phyloP scores from a whole-genome alignment of 2,329 filamentous ascomycete species.

The Colletotrichum sp. region DNA sequence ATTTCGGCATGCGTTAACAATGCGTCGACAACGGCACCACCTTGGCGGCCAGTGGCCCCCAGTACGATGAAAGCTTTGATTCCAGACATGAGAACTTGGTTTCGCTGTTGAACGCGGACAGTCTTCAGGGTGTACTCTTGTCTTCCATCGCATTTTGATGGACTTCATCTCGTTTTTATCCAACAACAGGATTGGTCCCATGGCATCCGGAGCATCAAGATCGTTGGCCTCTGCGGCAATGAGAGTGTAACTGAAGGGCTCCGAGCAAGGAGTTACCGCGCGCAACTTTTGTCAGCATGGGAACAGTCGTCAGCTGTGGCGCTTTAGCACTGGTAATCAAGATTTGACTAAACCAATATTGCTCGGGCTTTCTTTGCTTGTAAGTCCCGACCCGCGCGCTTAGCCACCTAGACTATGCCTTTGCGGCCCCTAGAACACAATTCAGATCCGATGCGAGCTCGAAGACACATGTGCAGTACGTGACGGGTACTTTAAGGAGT shows the following conservation, averaged over 20 bases:
- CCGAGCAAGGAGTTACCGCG: not conserved
- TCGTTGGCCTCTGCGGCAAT: not conserved
- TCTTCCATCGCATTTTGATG: not conserved
- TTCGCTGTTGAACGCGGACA: not conserved
- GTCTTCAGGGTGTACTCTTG: not conserved
- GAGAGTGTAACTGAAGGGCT: not conserved
- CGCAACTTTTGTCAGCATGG: not conserved
- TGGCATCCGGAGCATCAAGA: not conserved
- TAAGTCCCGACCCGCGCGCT: not conserved
- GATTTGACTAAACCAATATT: not conserved
- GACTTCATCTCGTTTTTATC: not conserved
- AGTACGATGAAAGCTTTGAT: constrained; percentile 25
- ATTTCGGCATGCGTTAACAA: constrained; percentile 32
- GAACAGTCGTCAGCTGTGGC: not conserved
- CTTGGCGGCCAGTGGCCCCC: constrained; percentile 35
- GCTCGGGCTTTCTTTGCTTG: not conserved
- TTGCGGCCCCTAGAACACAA: not conserved
- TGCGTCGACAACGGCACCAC: constrained; percentile 30
- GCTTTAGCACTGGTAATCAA: not conserved
- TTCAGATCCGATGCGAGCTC: not conserved
- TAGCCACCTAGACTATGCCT: not conserved
- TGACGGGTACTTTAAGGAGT: not conserved
- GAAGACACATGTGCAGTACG: not conserved
- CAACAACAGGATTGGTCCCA: not conserved
- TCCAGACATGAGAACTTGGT: not conserved